Base-by-base conservation (phyloP, 805 yeast species). In the Tetrapisispora taiwanensis region DNA sequence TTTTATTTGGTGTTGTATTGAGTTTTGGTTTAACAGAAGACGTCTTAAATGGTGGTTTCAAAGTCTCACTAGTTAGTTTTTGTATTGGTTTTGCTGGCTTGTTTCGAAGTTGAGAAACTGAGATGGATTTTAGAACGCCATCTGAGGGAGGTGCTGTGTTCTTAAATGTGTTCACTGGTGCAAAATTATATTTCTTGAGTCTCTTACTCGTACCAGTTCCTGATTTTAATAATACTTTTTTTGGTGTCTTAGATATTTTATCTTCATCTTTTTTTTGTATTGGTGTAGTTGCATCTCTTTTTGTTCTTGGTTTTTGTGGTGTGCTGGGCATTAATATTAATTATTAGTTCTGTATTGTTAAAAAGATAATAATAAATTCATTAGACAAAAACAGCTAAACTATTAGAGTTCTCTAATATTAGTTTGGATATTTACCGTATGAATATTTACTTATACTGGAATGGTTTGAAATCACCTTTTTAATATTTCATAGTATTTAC, bases 71-170 rank as follows among this genome's bases (percentile, higher is more conserved):
- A 32, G 19, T 30, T 7, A 44, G 24, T 12, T 22, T 36, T n/a
- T n/a, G 3, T n/a, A n/a, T 4, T 7, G 18, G 34, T 31, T 31
- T 31, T 5, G 34, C 5, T 30, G 48, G 46, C 3, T 52, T 54
- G 46, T 58, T 58, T 43, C 63, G 47, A 4, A 61, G 50, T 38
- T 59, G 62, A 3, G 65, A 55, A 6, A 57, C 58, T 10, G 65
- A 52, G 15, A 60, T 56, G 3, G 66, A 55, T 36, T 50, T 48
- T 19, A 62, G 43, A 3, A 57, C 54, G 6, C 46, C 26, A 22
- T 47, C 52, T 9, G 38, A 4, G 17, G 32, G n/a, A 6, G n/a
- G 39, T 8, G 30, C 22, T 13, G 31, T 32, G 4, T 39, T 18
- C n/a, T 45, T 48, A 9, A 56, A 28, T n/a, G 51, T 58, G 39